Evolutionary conservation across 1,284 basidiomycete species (phyloP), one percentile per base, ranked within the genome.

Genomic region (Rhodofomes roseus): DNA sequence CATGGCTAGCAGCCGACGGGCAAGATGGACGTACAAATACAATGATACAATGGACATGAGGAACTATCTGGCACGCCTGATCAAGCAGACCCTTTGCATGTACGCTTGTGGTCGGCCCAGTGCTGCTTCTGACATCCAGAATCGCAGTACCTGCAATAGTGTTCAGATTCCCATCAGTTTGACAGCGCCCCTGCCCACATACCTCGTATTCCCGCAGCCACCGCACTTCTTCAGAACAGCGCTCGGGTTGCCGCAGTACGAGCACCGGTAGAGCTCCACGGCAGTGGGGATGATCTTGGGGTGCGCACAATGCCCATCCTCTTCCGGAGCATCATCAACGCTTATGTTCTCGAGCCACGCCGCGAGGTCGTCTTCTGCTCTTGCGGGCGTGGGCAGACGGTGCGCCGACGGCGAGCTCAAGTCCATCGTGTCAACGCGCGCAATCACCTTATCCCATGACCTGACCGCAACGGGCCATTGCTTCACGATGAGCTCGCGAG

Each of bases 201-300:
- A 79, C 81, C 78, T 77, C 16, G 76, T 73, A 63, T 77, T 76
- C 39, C 72, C 62, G 46, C 70, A 70, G 0, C 65, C 65, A 2
- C 62, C 66, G 37, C 63, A 68, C 56, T 66, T 68, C 72, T 77
- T 77, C 44, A 86, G 65, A 5, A 75, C 74, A 2, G 83, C 83
- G 40, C 82, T 84, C 14, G 82, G 81, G 61, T 84, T 85, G 8
- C 79, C 75, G 62, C 85, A 86, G 76, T 78, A 82, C 25, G 83
- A 82, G 63, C 84, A 86, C 34, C 76, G 69, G 68, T 83, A 85
- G 25, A 86, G 68, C 40, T 68, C 71, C 20, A 83, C 78, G 22
- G 74, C 69, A 57, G 80, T 79, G 20, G 69, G 71, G 44, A 75
- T 78, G 64, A 82, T 72, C 63, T 72, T 77, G 11, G 76, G 73